Base-by-base conservation (phyloP, 495 filamentous ascomycete species). In the Talaromyces trachyspermus region DNA sequence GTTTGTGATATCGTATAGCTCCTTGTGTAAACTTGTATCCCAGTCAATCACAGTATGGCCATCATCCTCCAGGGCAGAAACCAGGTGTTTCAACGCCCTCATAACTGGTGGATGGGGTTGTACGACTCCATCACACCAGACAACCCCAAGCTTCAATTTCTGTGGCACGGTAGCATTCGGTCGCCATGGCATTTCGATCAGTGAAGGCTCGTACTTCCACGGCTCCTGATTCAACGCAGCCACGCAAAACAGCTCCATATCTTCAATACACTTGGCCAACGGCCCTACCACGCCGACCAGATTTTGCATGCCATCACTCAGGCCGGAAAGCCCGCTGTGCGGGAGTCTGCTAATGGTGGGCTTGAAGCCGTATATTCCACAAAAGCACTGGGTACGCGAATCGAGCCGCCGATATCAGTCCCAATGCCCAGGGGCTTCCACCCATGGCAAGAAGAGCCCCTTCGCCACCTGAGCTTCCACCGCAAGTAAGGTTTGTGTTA, bases 111-210 rank as follows among this genome's bases (percentile, higher is more conserved):
- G 86, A 54, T 89, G 85, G 1, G 84, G 84, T 35, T 69, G 74
- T 22, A 84, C 78, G n/a, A 81, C 62, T 22, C 77, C 80, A 55
- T 91, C 86, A 61, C 83, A 66, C 76, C 78, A 82, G 42, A 89
- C 65, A 17, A 91, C 76, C 2, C 65, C 86, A 20, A 91, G 60
- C 39, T 78, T 84, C 33, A 88, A 63, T 46, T 72, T 69, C 40
- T 61, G 66, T 0, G 50, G 33, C 11, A 49, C 67, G n/a, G 57
- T 56, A 20, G 44, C 15, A 1, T 64, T 62, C 48, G 30, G 54
- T 51, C 61, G 76, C 83, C 84, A 86, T 2, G 78, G 75, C 17
- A 86, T 51, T 7, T 77, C 77, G 5, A 81, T 55, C 4, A 85
- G 52, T 0, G 64, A 68, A 0, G 80, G 82, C 50, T 86, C 80